phyloP scores from a whole-genome alignment of 352 stramenopile species.

The Thalassiosira hispida region DNA sequence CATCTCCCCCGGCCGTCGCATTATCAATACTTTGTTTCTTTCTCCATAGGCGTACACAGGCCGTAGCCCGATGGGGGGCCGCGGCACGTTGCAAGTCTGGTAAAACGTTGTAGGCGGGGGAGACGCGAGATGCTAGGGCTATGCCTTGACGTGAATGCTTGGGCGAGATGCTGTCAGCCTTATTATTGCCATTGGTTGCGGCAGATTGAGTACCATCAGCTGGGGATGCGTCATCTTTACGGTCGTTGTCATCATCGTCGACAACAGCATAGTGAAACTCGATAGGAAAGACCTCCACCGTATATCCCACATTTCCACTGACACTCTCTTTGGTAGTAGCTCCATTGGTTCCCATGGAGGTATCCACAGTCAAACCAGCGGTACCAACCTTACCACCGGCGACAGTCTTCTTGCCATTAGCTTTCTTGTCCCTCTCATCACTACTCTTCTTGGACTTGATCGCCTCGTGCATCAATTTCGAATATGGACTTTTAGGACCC shows the following conservation, averaged over 20 bases:
- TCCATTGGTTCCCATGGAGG: background rate
- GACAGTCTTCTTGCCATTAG: background rate
- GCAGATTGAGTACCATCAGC: too few relatives aligned
- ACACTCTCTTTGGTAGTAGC: background rate
- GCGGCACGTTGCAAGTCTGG: constrained; percentile 55
- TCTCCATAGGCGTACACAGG: constrained; percentile 72
- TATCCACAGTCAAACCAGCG: background rate
- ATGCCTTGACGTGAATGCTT: constrained; percentile 48
- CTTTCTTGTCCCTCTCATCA: constrained; percentile 1
- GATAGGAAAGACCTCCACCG: constrained; percentile 73
- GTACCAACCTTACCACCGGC: background rate
- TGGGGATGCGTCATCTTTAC: too few relatives aligned
- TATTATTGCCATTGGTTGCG: background rate
- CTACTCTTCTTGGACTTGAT: constrained; percentile 13
- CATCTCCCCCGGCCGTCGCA: constrained; percentile 53
- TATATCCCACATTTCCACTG: constrained; percentile 20
- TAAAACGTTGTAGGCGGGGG: constrained; percentile 48
- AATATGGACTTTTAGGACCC: background rate
- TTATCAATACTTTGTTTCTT: constrained; percentile 20
- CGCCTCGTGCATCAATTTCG: constrained; percentile 16
- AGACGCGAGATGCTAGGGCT: constrained; percentile 59
- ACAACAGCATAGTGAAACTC: constrained; percentile 71
- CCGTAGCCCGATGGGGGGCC: constrained; percentile 48
- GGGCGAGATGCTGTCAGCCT: background rate
- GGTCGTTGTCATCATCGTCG: too few relatives aligned